These are phyloP conservation scores for Trichosporon faecale DNA, from an alignment of 1,284 basidiomycete genomes.

Conservation along the genomic window DNA sequence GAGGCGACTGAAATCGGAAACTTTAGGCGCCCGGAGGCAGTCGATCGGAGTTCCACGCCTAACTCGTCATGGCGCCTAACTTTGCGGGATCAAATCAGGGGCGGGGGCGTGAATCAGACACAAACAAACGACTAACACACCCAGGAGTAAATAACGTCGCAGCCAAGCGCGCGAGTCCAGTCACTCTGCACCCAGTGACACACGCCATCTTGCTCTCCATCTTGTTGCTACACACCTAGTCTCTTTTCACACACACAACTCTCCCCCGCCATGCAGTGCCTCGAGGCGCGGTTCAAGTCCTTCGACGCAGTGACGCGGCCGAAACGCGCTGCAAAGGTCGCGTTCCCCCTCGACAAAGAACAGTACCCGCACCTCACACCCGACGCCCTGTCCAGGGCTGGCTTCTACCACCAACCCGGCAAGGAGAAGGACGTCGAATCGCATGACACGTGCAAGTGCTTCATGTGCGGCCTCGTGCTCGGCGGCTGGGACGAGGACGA, in stretches of 20 bases:
- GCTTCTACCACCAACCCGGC: conserved; percentile 64
- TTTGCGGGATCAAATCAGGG: background rate
- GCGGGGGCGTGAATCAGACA: background rate
- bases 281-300: conserved; percentile 38
- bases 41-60: background rate
- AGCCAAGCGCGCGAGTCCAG: background rate
- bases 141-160: background rate
- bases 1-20: background rate
- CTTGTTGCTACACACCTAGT: background rate
- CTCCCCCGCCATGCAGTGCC: conserved; percentile 36
- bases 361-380: conserved; percentile 61
- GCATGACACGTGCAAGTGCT: conserved; percentile 59
- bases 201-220: background rate
- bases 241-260: background rate
- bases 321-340: conserved; percentile 35
- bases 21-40: background rate
- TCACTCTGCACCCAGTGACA: too few species aligned
- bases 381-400: conserved; percentile 68
- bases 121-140: conserved; percentile 1
- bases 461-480: conserved; percentile 69
- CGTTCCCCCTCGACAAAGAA: conserved; percentile 39
- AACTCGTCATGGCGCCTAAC: background rate
- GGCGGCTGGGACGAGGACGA: conserved; percentile 74
- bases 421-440: conserved; percentile 6
- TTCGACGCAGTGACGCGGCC: conserved; percentile 33